Evolutionary conservation across 306 rosid genomes (phyloP).

Genomic region (Corylus americana): DNA sequence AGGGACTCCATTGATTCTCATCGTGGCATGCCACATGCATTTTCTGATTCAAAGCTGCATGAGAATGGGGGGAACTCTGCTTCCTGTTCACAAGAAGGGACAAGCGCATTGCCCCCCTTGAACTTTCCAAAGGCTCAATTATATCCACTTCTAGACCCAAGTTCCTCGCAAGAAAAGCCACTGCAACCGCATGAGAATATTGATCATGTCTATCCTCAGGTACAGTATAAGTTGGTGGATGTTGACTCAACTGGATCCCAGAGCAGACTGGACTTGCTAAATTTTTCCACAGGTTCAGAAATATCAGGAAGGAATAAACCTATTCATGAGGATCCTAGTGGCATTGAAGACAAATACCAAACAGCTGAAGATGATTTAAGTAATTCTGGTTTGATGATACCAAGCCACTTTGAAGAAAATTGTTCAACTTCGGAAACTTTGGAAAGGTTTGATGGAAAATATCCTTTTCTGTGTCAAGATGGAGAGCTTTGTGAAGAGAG

Average conservation of each 20-base stretch:
- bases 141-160: slow-evolving; percentile 38
- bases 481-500: slow-evolving; percentile 36
- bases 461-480: slow-evolving; percentile 37
- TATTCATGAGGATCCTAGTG: slow-evolving; percentile 32
- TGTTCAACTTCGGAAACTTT: slow-evolving; percentile 31
- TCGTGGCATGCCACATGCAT: slow-evolving; percentile 56
- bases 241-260: slow-evolving; percentile 41
- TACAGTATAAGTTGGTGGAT: slow-evolving; percentile 37
- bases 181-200: slow-evolving; percentile 37
- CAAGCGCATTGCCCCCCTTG: slow-evolving; percentile 44
- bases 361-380: slow-evolving; percentile 28
- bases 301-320: slow-evolving; percentile 34
- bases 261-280: slow-evolving; percentile 35
- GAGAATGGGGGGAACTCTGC: slow-evolving; percentile 57
- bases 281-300: slow-evolving; percentile 42
- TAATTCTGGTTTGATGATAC: slow-evolving; percentile 27
- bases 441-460: slow-evolving; percentile 31
- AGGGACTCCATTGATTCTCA: slow-evolving; percentile 30
- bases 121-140: slow-evolving; percentile 45
- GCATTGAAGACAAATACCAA: slow-evolving; percentile 24
- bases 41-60: slow-evolving; percentile 69
- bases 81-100: slow-evolving; percentile 54
- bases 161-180: slow-evolving; percentile 39
- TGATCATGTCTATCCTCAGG: slow-evolving; percentile 34
- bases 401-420: slow-evolving; percentile 31